phyloP scores from a whole-genome alignment of 2,329 filamentous ascomycete genomes.

The Exophiala sideris region DNA sequence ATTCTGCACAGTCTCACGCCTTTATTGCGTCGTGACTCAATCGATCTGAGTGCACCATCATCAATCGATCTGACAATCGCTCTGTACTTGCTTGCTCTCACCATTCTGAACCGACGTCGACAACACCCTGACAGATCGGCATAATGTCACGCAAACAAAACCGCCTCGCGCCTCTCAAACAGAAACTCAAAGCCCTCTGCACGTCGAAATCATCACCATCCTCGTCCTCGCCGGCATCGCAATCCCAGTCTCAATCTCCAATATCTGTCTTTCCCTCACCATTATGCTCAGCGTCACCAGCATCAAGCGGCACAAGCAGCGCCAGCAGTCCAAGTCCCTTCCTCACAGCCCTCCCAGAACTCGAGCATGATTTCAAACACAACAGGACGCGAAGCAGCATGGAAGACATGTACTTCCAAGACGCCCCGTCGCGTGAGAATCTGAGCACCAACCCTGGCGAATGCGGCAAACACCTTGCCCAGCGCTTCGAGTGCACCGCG shows the following conservation, averaged over 20 bases:
- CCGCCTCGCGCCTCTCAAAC: background rate
- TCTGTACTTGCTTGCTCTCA: no score
- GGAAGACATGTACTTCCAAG: conserved; percentile 13
- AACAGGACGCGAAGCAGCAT: background rate
- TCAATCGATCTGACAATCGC: no score
- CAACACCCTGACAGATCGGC: no score
- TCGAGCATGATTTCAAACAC: background rate
- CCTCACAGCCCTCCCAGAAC: background rate
- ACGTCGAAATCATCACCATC: background rate
- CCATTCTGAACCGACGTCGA: no score
- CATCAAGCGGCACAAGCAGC: background rate
- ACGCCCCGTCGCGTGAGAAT: conserved; percentile 4
- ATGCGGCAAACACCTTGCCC: background rate
- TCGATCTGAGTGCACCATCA: no score
- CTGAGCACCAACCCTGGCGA: conserved; percentile 15
- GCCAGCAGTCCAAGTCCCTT: background rate
- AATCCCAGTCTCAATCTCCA: background rate
- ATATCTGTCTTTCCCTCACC: background rate
- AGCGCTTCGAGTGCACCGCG: conserved; percentile 3
- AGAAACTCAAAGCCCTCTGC: background rate
- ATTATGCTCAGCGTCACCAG: background rate
- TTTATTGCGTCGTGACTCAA: no score
- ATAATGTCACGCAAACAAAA: background rate
- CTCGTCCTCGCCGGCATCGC: background rate
- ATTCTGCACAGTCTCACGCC: no score